Evolutionary conservation across 768 basidiomycete genomes (phyloP).

Genomic region (Aureoboletus auriporus): DNA sequence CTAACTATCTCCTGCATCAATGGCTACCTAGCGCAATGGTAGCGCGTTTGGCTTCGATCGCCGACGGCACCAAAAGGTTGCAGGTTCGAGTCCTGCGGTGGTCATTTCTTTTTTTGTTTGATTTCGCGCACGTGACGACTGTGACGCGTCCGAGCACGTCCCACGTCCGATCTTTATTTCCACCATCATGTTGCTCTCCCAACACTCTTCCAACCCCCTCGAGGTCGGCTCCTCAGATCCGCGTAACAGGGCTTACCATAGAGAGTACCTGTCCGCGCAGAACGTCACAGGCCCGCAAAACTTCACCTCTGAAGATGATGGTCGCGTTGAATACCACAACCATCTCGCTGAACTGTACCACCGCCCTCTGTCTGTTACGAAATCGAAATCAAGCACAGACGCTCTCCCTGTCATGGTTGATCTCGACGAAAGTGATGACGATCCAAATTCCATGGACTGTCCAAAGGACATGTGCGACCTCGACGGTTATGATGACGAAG

Average conservation of each 20-base stretch:
- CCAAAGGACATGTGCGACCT: slow-evolving; percentile 35
- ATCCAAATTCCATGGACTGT: slow-evolving; percentile 33
- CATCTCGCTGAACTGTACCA: slow-evolving; percentile 47
- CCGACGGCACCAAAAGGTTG: slow-evolving; percentile 84
- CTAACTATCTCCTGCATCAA: not conserved
- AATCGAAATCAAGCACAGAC: slow-evolving; percentile 19
- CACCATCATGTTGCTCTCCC: slow-evolving; percentile 48
- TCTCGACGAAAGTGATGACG: slow-evolving; percentile 44
- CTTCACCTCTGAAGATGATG: slow-evolving; percentile 51
- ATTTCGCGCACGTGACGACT: slow-evolving; percentile 23
- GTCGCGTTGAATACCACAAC: slow-evolving; percentile 42
- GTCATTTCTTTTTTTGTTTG: slow-evolving; percentile 41
- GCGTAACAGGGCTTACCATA: slow-evolving; percentile 45
- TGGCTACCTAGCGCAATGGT: slow-evolving; percentile 89
- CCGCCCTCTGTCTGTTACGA: slow-evolving; percentile 17
- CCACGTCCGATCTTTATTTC: slow-evolving; percentile 13
- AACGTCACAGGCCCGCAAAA: slow-evolving; percentile 27
- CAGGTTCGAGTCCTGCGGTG: slow-evolving; percentile 96
- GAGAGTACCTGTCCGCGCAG: slow-evolving; percentile 35
- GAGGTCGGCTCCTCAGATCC: slow-evolving; percentile 62
- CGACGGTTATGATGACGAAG: slow-evolving; percentile 33
- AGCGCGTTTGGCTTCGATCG: slow-evolving; percentile 93
- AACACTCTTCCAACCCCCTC: slow-evolving; percentile 72
- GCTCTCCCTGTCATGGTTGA: slow-evolving; percentile 36
- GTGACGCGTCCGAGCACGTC: not conserved